phyloP scores from a whole-genome alignment of 1,284 basidiomycete genomes.

The Baeospora myosura region DNA sequence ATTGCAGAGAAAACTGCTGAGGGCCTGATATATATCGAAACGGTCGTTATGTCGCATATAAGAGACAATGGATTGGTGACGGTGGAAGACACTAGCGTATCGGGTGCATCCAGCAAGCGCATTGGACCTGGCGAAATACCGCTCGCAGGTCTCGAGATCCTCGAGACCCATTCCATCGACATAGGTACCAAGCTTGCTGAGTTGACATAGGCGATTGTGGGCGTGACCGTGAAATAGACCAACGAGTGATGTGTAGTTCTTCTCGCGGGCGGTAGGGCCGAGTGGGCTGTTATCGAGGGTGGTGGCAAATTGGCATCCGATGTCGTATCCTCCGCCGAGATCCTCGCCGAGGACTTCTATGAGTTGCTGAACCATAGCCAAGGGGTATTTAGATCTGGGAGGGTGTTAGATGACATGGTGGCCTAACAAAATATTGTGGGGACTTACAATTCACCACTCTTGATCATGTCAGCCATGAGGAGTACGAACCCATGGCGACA shows the following conservation, averaged over 20 bases:
- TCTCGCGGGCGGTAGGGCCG: neutral
- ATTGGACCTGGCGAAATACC: constrained; percentile 19
- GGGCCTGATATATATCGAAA: constrained; percentile 12
- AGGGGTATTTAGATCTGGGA: constrained; percentile 7
- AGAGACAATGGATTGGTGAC: constrained; percentile 16
- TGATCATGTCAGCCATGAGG: constrained; percentile 20
- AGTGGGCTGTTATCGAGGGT: constrained; percentile 9
- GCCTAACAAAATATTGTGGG: neutral
- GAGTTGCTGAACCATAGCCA: constrained; percentile 6
- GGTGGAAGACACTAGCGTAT: constrained; percentile 16
- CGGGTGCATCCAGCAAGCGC: constrained; percentile 14
- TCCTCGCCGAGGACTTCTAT: neutral
- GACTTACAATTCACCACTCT: constrained; percentile 23
- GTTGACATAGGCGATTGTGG: constrained; percentile 19
- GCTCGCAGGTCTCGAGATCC: constrained; percentile 21
- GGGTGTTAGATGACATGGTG: neutral
- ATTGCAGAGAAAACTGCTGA: constrained; percentile 6
- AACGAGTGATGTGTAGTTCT: constrained; percentile 5
- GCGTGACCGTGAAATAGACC: constrained; percentile 17
- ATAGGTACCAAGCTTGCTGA: constrained; percentile 13
- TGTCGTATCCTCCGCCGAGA: constrained; percentile 13
- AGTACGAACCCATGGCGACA: constrained; percentile 22
- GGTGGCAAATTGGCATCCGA: constrained; percentile 9
- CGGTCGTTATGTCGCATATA: constrained; percentile 15
- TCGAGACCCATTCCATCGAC: constrained; percentile 18